A percentile compares a stretch with the other conserved stretches of the same genome.
These are phyloP conservation scores for Ophiocordyceps robertsii DNA, from an alignment of 2,329 filamentous ascomycete species.

Conservation along the genomic window DNA sequence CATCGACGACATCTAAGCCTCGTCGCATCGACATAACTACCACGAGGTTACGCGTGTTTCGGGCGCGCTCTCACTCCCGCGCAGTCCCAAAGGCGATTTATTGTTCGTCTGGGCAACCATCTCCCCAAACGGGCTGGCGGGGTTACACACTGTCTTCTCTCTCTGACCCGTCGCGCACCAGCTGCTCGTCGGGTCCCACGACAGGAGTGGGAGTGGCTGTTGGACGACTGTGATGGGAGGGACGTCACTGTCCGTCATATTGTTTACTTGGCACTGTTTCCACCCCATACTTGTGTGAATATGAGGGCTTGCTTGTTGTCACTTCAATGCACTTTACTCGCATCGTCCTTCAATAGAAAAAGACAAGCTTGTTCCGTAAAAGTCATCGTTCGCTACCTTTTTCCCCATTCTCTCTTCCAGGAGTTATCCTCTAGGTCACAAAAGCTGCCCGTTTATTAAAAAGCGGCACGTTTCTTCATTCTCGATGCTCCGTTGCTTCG, in stretches of 20 bases:
- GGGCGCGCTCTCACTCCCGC: not conserved
- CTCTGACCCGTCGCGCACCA: constrained; percentile 27
- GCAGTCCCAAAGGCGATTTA: not conserved
- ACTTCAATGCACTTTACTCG: not conserved
- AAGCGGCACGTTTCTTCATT: no score
- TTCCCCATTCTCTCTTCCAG: no score
- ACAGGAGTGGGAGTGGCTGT: constrained; percentile 30
- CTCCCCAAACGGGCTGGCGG: constrained; percentile 1
- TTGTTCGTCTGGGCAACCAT: not conserved
- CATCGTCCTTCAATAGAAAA: not conserved
- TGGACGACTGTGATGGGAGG: constrained; percentile 42
- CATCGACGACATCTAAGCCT: constrained; percentile 79
- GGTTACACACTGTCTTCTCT: constrained; percentile 50
- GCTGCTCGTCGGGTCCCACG: constrained; percentile 21
- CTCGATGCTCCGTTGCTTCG: no score
- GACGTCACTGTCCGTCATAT: constrained; percentile 38
- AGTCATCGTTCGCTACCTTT: no score
- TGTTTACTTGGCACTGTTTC: constrained; percentile 8
- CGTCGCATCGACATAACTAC: not conserved
- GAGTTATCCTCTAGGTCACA: no score
- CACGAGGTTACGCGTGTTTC: not conserved
- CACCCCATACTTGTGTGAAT: constrained; percentile 10
- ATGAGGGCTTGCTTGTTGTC: constrained; percentile 9
- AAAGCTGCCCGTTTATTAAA: no score
- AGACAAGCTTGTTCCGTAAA: no score